Conservation (phyloP, 1,284 basidiomycete genomes). For the Leccinum solheimii region DNA sequence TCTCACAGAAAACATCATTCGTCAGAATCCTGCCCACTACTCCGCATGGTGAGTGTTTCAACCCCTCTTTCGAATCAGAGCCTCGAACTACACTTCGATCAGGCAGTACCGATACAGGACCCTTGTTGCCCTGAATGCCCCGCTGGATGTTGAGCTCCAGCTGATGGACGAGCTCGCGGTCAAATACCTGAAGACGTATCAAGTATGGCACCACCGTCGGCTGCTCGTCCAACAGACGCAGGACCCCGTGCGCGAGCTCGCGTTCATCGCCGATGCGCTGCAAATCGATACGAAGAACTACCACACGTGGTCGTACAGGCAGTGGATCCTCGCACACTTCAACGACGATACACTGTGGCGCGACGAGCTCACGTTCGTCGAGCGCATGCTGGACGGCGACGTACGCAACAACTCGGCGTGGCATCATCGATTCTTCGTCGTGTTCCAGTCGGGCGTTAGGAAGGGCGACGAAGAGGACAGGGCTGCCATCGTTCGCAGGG, state of each 20-base stretch:
- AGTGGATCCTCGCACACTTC: slow-evolving; percentile 88
- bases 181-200: slow-evolving; percentile 87
- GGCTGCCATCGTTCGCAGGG: slow-evolving; percentile 58
- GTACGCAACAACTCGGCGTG: slow-evolving; percentile 96
- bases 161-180: slow-evolving; percentile 85
- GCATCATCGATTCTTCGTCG: slow-evolving; percentile 96
- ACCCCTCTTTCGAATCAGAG: slow-evolving; percentile 2
- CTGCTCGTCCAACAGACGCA: slow-evolving; percentile 67
- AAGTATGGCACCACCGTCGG: slow-evolving; percentile 96
- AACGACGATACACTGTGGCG: slow-evolving; percentile 72
- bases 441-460: slow-evolving; percentile 70
- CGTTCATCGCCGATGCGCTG: slow-evolving; percentile 74
- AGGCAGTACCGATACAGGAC: slow-evolving; percentile 95
- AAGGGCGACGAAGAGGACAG: slow-evolving; percentile 55
- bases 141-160: slow-evolving; percentile 73
- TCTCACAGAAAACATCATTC: slow-evolving; percentile 84
- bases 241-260: slow-evolving; percentile 65
- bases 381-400: slow-evolving; percentile 74
- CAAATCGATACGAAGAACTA: slow-evolving; percentile 88
- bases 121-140: slow-evolving; percentile 62
- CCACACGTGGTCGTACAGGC: slow-evolving; percentile 94
- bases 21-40: slow-evolving; percentile 90
- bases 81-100: slow-evolving; percentile 6
- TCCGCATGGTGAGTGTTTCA: slow-evolving; percentile 75
- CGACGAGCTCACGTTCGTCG: slow-evolving; percentile 77